Conservation (phyloP, 1,139 yeast genomes). For the Eremothecium gossypii region DNA sequence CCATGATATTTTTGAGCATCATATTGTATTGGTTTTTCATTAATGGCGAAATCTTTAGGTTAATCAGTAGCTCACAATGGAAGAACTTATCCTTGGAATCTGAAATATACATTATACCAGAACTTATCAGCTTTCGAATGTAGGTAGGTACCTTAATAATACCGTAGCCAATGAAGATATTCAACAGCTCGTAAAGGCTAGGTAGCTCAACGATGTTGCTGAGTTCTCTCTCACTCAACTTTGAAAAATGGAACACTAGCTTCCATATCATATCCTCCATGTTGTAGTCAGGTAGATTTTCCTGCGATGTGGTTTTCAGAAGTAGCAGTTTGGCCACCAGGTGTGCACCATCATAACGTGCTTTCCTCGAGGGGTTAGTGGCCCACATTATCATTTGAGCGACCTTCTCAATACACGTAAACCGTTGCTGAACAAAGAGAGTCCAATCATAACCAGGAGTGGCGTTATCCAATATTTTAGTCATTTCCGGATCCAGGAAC, state of each 20-base stretch:
- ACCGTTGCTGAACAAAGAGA: slow-evolving; percentile 23
- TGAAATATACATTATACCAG: slow-evolving; percentile 59
- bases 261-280: slow-evolving; percentile 29
- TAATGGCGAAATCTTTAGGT: slow-evolving; percentile 31
- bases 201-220: slow-evolving; percentile 12
- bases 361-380: slow-evolving; percentile 24
- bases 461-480: slow-evolving; percentile 21
- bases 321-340: slow-evolving; percentile 25
- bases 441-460: slow-evolving; percentile 27
- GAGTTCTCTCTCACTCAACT: slow-evolving; percentile 14
- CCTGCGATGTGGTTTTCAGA: slow-evolving; percentile 24
- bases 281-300: slow-evolving; percentile 24
- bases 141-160: slow-evolving; percentile 50
- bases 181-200: slow-evolving; percentile 19
- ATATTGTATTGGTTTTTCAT: slow-evolving; percentile 32
- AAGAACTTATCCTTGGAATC: slow-evolving; percentile 30
- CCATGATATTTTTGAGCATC: slow-evolving; percentile 33
- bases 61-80: slow-evolving; percentile 30
- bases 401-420: slow-evolving; percentile 17
- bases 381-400: slow-evolving; percentile 28
- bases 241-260: slow-evolving; percentile 26
- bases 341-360: slow-evolving; percentile 27
- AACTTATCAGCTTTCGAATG: slow-evolving; percentile 67
- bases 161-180: slow-evolving; percentile 27
- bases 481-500: slow-evolving; percentile 19